phyloP scores from a whole-genome alignment of 352 stramenopile genomes.

The Aphanomyces astaci region DNA sequence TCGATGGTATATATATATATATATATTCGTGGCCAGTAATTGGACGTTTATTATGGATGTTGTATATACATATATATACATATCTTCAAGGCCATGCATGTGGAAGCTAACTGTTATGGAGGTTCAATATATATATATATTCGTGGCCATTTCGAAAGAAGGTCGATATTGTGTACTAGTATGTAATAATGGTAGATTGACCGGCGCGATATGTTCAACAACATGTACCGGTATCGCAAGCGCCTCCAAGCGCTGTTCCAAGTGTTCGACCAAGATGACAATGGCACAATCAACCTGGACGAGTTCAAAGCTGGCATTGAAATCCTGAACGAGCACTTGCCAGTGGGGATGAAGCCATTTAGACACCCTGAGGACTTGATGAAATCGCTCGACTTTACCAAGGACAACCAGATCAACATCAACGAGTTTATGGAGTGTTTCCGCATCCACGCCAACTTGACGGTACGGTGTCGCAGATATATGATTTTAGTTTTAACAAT shows the following conservation, averaged over 20 bases:
- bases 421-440: constrained; percentile 88
- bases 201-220: constrained; percentile 46
- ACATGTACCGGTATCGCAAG: constrained; percentile 69
- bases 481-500: not conserved
- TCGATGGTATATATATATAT: constrained; percentile 64
- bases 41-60: too few species aligned
- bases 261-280: constrained; percentile 69
- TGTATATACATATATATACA: too few species aligned
- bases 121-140: too few species aligned
- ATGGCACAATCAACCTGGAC: constrained; percentile 74
- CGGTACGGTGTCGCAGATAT: constrained; percentile 22
- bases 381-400: constrained; percentile 78
- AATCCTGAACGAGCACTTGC: constrained; percentile 71
- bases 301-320: constrained; percentile 75
- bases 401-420: constrained; percentile 85
- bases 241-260: constrained; percentile 78
- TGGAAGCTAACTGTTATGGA: too few species aligned
- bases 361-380: constrained; percentile 68
- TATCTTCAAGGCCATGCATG: too few species aligned
- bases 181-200: constrained; percentile 43
- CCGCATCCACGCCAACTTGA: constrained; percentile 79
- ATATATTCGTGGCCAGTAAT: too few species aligned
- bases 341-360: constrained; percentile 54
- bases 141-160: too few species aligned
- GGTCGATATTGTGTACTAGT: too few species aligned